phyloP scores from a whole-genome alignment of 768 basidiomycete genomes.

The Pleurotus pulmonarius region DNA sequence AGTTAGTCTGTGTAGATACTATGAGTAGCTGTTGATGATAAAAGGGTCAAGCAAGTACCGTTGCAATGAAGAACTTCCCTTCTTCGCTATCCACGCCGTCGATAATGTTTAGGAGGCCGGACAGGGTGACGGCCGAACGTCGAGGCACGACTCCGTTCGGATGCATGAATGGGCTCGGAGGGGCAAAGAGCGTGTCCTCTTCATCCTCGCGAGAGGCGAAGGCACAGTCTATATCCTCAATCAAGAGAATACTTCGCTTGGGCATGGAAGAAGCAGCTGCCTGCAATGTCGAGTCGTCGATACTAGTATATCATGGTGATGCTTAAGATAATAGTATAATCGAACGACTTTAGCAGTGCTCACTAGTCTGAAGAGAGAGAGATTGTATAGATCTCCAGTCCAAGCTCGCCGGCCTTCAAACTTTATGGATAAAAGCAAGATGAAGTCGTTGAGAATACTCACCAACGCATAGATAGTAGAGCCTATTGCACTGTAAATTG shows the following conservation, averaged over 20 bases:
- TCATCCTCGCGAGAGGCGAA: conserved; percentile 45
- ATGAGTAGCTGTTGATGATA: conserved; percentile 43
- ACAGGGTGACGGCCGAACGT: conserved; percentile 41
- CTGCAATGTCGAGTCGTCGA: conserved; percentile 47
- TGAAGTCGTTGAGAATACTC: conserved; percentile 5
- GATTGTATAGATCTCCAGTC: conserved; percentile 77
- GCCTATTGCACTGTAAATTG: conserved; percentile 18
- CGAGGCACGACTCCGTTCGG: background rate
- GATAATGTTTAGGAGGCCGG: conserved; percentile 53
- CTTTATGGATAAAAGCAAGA: background rate
- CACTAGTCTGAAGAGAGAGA: conserved; percentile 47
- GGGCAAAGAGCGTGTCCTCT: conserved; percentile 18
- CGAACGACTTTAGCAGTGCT: conserved; percentile 9
- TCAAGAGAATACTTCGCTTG: conserved; percentile 23
- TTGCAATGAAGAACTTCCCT: conserved; percentile 63
- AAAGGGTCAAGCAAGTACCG: conserved; percentile 90
- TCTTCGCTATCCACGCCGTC: conserved; percentile 62
- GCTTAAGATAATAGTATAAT: no score
- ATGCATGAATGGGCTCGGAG: background rate
- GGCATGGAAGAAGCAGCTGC: conserved; percentile 43
- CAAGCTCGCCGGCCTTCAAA: conserved; percentile 57
- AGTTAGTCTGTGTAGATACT: conserved; percentile 39
- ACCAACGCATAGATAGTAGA: conserved; percentile 54
- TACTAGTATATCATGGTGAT: conserved; percentile 19
- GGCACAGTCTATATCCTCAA: conserved; percentile 28